Evolutionary conservation across 75 land plant species (phyloP).

Genomic region (Larix kaempferi): DNA sequence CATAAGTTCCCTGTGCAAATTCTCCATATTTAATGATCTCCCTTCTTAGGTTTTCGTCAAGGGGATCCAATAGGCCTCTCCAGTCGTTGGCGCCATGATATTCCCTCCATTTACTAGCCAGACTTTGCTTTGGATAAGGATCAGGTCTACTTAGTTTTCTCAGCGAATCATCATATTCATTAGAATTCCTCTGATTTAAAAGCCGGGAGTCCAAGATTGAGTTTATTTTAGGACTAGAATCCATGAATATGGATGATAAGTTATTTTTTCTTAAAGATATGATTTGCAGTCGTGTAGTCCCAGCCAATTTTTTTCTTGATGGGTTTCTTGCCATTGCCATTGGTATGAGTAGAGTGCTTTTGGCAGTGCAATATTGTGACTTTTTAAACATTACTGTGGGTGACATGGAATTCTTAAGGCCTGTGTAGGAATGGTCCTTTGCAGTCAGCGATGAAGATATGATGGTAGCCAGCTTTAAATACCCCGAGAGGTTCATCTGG

Average conservation of each 20-base stretch:
- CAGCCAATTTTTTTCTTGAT: neutral
- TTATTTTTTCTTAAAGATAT: neutral
- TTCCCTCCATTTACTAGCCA: slow-evolving; percentile 38
- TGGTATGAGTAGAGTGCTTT: neutral
- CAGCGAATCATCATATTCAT: no score
- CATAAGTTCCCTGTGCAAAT: no score
- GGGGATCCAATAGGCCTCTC: no score
- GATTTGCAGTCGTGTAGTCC: neutral
- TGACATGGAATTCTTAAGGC: no score
- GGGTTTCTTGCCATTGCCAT: neutral
- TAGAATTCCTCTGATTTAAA: no score
- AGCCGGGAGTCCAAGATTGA: neutral
- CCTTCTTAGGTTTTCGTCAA: no score
- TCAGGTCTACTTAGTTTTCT: no score
- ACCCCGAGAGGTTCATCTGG: neutral
- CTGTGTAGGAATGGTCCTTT: neutral
- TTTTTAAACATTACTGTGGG: no score
- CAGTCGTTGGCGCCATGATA: slow-evolving; percentile 52
- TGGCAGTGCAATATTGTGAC: neutral
- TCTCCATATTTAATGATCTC: no score
- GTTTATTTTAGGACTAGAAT: neutral
- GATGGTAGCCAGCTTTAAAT: neutral
- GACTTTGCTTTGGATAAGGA: slow-evolving; percentile 31
- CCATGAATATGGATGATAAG: neutral
- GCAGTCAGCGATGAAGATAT: neutral